Evolutionary conservation across 768 basidiomycete species (phyloP).

Genomic region (Leucogyrophana mollusca): DNA sequence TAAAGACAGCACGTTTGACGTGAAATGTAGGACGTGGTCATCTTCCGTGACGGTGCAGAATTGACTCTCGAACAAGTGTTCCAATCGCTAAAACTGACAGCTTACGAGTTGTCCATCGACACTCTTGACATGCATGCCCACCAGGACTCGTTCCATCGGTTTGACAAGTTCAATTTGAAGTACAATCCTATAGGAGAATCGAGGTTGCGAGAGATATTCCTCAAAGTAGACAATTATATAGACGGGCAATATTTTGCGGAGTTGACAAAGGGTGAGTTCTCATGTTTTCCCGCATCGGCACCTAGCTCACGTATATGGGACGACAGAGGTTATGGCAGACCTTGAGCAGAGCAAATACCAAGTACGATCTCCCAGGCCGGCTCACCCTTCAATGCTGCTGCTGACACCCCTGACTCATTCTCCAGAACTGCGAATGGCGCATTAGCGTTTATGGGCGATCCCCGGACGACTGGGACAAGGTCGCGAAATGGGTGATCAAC

Average conservation of each 20-base stretch:
- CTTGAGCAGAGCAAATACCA: slow-evolving; percentile 98
- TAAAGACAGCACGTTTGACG: not conserved
- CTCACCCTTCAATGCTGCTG: not conserved
- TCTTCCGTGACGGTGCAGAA: slow-evolving; percentile 88
- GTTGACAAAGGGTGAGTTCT: slow-evolving; percentile 72
- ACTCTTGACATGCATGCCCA: slow-evolving; percentile 99
- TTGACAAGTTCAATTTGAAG: slow-evolving; percentile 97
- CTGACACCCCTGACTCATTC: slow-evolving; percentile 1
- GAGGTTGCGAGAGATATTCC: slow-evolving; percentile 91
- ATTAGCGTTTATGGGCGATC: slow-evolving; percentile 92
- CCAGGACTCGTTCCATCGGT: slow-evolving; percentile 96
- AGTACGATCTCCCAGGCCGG: slow-evolving; percentile 38
- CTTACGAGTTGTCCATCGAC: slow-evolving; percentile 97
- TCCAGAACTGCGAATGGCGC: slow-evolving; percentile 93
- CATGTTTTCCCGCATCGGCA: not conserved
- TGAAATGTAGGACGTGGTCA: slow-evolving; percentile 79
- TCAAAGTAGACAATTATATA: slow-evolving; percentile 97
- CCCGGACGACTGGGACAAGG: slow-evolving; percentile 91
- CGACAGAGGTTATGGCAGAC: slow-evolving; percentile 95
- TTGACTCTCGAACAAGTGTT: slow-evolving; percentile 94
- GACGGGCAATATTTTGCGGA: slow-evolving; percentile 93
- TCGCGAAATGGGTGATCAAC: slow-evolving; percentile 95
- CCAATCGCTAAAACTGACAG: slow-evolving; percentile 88
- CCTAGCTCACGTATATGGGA: slow-evolving; percentile 1
- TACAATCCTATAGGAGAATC: slow-evolving; percentile 98